Evolutionary conservation across 306 rosid genomes (phyloP), one percentile per base, ranked within the genome.

Genomic region (Geum urbanum): DNA sequence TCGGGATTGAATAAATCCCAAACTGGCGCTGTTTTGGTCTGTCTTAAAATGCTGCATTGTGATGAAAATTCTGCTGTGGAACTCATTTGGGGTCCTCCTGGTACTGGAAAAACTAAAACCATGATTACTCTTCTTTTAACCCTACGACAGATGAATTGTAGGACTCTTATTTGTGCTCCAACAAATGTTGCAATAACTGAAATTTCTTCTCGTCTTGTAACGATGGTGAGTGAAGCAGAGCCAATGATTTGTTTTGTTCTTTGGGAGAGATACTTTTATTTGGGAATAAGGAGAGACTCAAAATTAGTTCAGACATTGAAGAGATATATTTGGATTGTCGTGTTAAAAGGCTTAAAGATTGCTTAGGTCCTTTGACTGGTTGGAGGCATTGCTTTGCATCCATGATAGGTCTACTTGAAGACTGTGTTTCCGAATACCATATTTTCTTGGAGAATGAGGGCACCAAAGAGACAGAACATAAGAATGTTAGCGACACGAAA

Each of bases 11-110:
- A 91, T 77, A 83, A 66, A 27, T 86, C 92, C n/a, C 92, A 91
- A 71, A 41, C 9, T 15, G 18, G 78, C 60, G 86, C 96, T 24
- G 76, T 88, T 64, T 13, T 52, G 66, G 72, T 84, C 15, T 86
- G 92, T 66, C 80, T 88, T 69, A 65, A 62, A 67, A 83, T 78
- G 71, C 7, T 54, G 15, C 72, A 6, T 5, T 71, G 81, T 72
- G 37, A 69, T 70, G 75, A 76, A 44, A 77, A 74, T 15, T 50
- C 84, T 56, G 14, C 74, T 1, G 77, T 86, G 54, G 82, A 91
- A 58, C 97, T 86, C 56, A 82, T 91, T 48, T 85, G 96, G 91
- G 97, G 97, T 32, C 97, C 97, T 3, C 96, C 97, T 4, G 92
- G 97, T 71, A 91, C 97, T 0, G 97, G 97, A 3, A 91, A 91